Evolutionary conservation across 352 stramenopile species (phyloP), one percentile per base, ranked within the genome.

Genomic region (Phytophthora pini): DNA sequence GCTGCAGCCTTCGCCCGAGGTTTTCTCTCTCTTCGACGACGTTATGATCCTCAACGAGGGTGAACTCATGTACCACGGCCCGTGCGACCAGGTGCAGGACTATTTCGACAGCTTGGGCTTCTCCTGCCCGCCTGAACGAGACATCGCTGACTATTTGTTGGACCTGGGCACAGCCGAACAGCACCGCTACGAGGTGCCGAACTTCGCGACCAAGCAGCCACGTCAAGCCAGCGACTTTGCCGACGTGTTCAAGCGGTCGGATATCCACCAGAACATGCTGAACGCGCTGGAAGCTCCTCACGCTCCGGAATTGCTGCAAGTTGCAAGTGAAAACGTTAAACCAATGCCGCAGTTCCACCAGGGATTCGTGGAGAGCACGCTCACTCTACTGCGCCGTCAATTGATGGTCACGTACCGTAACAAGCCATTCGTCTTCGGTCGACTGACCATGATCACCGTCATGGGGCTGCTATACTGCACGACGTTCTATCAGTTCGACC

Each of bases 1-100:
- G 44, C 63, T 96, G 10, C 73, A 98, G 70, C 92, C 93, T 38
- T 79, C 92, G 13, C 93, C 93, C 4, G 92, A 98, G 75, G 89
- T 94, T 8, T 93, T 94, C 32, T 78, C 80, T 10, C 68, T 97
- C 15, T 98, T 98, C 72, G 61, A 70, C 53, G 47, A 69, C 46
- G 61, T 69, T 3, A 63, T 69, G 52, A 68, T 61, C 43, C 11
- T 98, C 38, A 88, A 91, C 69, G 74, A 94, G 40, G 92, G 93
- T 24, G 53, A 82, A 31, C 64, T 98, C 20, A 87, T 98, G 46
- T 98, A 95, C 62, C 71, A 66, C 40, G 75, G 75, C 5, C 73
- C 75, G 1, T 56, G 65, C 9, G 31, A 53, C n/a, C n/a, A 38
- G 95, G 43, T 50, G 2, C 82, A 87, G 22, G 43, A 61, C 4